Base-by-base conservation (phyloP, 2,329 filamentous ascomycete genomes). In the Leptodontidium sp. region DNA sequence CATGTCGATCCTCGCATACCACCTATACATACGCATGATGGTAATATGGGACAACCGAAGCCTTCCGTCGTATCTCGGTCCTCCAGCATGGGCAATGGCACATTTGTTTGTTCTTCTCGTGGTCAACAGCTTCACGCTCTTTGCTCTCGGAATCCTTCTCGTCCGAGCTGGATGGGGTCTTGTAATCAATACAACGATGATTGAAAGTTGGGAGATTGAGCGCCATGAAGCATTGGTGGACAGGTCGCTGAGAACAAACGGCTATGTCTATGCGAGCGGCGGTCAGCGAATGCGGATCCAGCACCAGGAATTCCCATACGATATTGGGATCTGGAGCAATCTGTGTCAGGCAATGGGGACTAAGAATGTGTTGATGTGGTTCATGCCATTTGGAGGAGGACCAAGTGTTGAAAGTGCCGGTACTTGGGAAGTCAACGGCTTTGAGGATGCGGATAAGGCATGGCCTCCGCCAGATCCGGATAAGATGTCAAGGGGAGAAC, bases 291-390 rank as follows among this genome's bases (percentile, higher is more conserved):
- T 90, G 2, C 80, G 83, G 12, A 85, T 92, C 53, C 83, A 86
- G 67, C 86, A 84, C 64, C 87, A 94, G 74, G 91, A 95, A 78
- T 96, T 93, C 74, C 93, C 93, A 0, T 96, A 94, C 80, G 93
- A 97, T 75, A 81, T 95, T 55, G 92, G 91, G 61, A 83, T 96
- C 74, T 93, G 88, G 81, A 78, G 82, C 45, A 97, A 97, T 78
- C 84, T 95, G 77, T 84, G 86, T 17, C 90, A 93, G 76, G 91
- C 89, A 17, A 94, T 96, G 91, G 91, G 92, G 4, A 90, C 87
- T 0, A 72, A 77, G 8, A 93, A 93, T 76, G 75, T 87, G 0
- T 72, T 93, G 0, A 77, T 85, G 7, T 96, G 93, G 93, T 81
- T 93, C 67, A 86, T 88, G 73, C 93, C 93, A 0, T 84, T 94